phyloP scores from a whole-genome alignment of 768 basidiomycete species.

The Lanmaoa rubissima region DNA sequence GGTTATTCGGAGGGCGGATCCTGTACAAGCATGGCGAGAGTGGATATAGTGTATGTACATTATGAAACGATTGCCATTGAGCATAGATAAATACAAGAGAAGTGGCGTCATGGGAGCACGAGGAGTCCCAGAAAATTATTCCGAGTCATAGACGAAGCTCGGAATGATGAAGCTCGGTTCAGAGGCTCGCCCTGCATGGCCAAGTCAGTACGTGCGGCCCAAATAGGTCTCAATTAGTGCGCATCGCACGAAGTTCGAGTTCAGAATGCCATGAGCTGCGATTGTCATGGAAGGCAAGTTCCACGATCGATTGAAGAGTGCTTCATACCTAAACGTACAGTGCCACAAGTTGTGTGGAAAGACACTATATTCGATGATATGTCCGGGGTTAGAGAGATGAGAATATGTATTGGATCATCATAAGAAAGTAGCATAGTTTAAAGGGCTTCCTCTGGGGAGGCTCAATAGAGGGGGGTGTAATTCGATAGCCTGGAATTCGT shows the following conservation, averaged over 20 bases:
- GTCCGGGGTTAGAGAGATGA: not conserved
- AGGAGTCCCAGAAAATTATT: not conserved
- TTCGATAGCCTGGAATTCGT: not conserved
- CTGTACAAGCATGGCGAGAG: no score
- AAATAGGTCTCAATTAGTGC: not conserved
- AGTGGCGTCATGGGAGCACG: not conserved
- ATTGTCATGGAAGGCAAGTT: not conserved
- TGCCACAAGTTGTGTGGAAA: not conserved
- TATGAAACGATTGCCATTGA: no score
- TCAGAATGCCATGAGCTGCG: not conserved
- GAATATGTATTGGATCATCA: not conserved
- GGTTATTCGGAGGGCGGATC: no score
- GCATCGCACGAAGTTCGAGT: not conserved
- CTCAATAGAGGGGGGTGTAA: not conserved
- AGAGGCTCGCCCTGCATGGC: not conserved
- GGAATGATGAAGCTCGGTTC: not conserved
- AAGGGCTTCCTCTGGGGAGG: not conserved
- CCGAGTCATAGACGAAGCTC: not conserved
- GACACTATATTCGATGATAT: not conserved
- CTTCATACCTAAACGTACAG: slow-evolving; percentile 9
- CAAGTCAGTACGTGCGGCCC: not conserved
- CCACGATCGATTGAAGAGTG: not conserved
- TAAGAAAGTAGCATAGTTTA: not conserved
- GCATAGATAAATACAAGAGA: not conserved
- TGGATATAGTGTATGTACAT: no score